Evolutionary conservation across 2,329 filamentous ascomycete species (phyloP), one percentile per base, ranked within the genome.

Genomic region (Lachnellula occidentalis): DNA sequence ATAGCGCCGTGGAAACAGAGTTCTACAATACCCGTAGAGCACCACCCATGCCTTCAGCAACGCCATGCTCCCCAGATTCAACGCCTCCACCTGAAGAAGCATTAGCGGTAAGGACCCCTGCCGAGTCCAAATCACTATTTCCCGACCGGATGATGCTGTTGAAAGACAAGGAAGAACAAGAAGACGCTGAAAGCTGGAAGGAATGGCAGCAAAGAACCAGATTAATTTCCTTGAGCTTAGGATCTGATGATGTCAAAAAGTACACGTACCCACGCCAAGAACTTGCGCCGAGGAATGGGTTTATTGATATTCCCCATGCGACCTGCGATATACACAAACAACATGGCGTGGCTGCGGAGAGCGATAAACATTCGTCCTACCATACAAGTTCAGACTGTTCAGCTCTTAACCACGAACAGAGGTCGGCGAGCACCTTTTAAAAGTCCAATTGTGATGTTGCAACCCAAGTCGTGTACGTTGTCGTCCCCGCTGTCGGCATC

Each of bases 1-100:
- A 34, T 34, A 52, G 50, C 19, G 41, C 45, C 21, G 36, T 54
- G 39, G 45, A 49, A 27, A 42, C 14, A n/a, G 45, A 52, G 21
- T 8, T 41, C 21, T 39, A 21, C 37, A 36, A 14, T 4, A 17
- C 24, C 15, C 15, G 19, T 36, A 22, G 9, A 47, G 14, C 36
- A 21, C 22, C 17, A n/a, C 15, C 34, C 36, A 17, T 21, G n/a
- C n/a, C 49, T 49, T 24, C 11, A 19, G 21, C 34, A 14, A 8
- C 21, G 24, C 45, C 14, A 27, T 41, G n/a, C 27, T 17, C 27
- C 41, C 31, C 41, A 50, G 45, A 45, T 39, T 2, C 22, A 22
- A 48, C 42, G 21, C 39, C 50, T 8, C 14, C 37, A 31, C 36
- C 15, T n/a, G 8, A 19, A n/a, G 31, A 43, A 31, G 19, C 43